A percentile compares a stretch with the other conserved stretches of the same genome.
phyloP scores from a whole-genome alignment of 306 rosid species.

The Dalbergia cultrata region DNA sequence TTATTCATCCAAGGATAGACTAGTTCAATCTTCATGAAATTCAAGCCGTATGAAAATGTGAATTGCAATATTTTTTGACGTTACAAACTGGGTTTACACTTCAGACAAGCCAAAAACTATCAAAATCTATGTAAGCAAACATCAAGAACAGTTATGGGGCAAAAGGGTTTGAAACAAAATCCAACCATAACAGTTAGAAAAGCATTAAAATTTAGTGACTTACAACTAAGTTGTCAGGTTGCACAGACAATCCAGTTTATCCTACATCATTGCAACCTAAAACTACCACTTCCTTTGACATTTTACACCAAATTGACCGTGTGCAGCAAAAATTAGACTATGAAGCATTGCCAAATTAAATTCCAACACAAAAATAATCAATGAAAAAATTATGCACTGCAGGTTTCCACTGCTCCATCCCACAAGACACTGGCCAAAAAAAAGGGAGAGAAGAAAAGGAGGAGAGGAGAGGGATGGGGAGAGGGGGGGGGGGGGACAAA shows the following conservation, averaged over 20 bases:
- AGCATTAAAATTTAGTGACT: slow-evolving; percentile 17
- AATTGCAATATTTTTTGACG: not conserved
- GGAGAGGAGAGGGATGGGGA: no score
- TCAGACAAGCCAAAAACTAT: not conserved
- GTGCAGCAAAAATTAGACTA: slow-evolving; percentile 46
- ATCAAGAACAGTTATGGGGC: not conserved
- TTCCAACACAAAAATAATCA: slow-evolving; percentile 82
- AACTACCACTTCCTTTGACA: slow-evolving; percentile 46
- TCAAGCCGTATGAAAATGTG: not conserved
- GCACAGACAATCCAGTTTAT: slow-evolving; percentile 42
- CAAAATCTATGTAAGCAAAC: not conserved
- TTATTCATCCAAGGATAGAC: not conserved
- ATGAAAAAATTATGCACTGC: slow-evolving; percentile 84
- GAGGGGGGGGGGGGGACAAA: not conserved
- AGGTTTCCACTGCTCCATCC: slow-evolving; percentile 85
- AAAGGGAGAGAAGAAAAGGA: not conserved
- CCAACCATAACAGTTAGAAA: not conserved
- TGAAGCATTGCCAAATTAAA: slow-evolving; percentile 57
- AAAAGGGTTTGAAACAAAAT: not conserved
- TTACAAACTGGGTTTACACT: not conserved
- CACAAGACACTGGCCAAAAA: slow-evolving; percentile 59
- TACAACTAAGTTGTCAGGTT: slow-evolving; percentile 1
- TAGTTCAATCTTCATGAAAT: not conserved
- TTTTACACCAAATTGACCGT: slow-evolving; percentile 49
- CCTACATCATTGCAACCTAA: slow-evolving; percentile 46